These are phyloP conservation scores for Dictyostelium intermedium DNA, from an alignment of 78 protist species.

Conservation along the genomic window DNA sequence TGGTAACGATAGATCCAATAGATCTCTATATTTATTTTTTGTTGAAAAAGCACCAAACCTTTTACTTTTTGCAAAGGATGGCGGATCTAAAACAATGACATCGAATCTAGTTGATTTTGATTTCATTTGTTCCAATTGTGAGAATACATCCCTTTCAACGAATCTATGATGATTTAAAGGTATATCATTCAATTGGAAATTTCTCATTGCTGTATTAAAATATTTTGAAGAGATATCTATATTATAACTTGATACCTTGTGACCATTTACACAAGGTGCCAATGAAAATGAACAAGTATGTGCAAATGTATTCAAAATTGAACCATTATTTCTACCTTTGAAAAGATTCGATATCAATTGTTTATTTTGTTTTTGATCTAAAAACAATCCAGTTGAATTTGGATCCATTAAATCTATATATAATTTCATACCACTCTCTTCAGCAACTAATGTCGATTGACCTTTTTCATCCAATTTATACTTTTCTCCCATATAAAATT, in stretches of 20 bases:
- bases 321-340: slow-evolving; percentile 18
- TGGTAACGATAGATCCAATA: slow-evolving; percentile 1
- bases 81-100: slow-evolving; percentile 51
- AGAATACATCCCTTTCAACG: slow-evolving; percentile 3
- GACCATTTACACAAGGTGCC: neutral
- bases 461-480: neutral
- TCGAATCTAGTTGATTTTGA: slow-evolving; percentile 16
- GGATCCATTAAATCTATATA: slow-evolving; percentile 13
- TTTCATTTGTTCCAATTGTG: neutral
- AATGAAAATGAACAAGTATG: slow-evolving; percentile 53
- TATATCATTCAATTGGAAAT: slow-evolving; percentile 39
- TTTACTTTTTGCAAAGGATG: neutral
- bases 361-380: slow-evolving; percentile 33
- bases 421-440: slow-evolving; percentile 55
- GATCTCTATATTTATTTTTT: slow-evolving; percentile 14
- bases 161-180: neutral
- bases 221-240: neutral
- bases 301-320: slow-evolving; percentile 21
- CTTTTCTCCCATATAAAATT: slow-evolving; percentile 13
- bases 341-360: neutral
- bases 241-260: slow-evolving; percentile 12
- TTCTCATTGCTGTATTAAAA: neutral
- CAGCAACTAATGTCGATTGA: neutral
- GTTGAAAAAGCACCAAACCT: slow-evolving; percentile 9
- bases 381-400: slow-evolving; percentile 25